Conservation (phyloP, 768 basidiomycete genomes). For the Podaxis carcinomalis region DNA sequence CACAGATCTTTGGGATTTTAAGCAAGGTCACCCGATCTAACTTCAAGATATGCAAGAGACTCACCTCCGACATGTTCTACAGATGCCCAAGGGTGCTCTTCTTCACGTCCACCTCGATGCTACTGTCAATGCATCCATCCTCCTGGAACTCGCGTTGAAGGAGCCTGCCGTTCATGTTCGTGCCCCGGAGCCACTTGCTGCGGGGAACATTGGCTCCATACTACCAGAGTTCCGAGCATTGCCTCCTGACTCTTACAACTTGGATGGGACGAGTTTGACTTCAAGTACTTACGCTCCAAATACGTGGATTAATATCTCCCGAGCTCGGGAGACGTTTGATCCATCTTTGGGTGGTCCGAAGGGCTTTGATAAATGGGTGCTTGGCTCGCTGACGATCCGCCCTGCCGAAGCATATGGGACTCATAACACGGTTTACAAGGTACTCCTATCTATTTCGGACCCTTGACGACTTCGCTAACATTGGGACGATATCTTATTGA, state of each 20-base stretch:
- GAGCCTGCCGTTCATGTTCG: conserved; percentile 62
- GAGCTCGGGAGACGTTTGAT: conserved; percentile 52
- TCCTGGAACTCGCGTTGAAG: conserved; percentile 51
- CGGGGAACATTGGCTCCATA: conserved; percentile 33
- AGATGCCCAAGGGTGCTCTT: conserved; percentile 82
- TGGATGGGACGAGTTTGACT: conserved; percentile 29
- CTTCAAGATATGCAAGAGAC: not conserved
- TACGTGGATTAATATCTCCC: conserved; percentile 51
- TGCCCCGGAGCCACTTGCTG: conserved; percentile 32
- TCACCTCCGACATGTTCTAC: not conserved
- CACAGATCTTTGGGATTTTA: conserved; percentile 57
- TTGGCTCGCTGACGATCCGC: conserved; percentile 58
- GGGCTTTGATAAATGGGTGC: conserved; percentile 68
- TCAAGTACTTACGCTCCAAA: conserved; percentile 37
- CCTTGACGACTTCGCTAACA: not conserved
- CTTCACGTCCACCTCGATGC: conserved; percentile 77
- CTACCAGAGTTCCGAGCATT: conserved; percentile 54
- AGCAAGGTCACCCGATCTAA: conserved; percentile 38
- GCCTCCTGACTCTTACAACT: conserved; percentile 28
- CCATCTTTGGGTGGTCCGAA: conserved; percentile 50
- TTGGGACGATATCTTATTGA: not conserved
- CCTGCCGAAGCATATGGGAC: conserved; percentile 69
- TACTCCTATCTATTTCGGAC: conserved; percentile 15
- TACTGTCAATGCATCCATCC: conserved; percentile 49
- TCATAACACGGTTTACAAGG: conserved; percentile 68